These are phyloP conservation scores for Phialemonium atrogriseum DNA, from an alignment of 2,329 filamentous ascomycete species.

Conservation along the genomic window DNA sequence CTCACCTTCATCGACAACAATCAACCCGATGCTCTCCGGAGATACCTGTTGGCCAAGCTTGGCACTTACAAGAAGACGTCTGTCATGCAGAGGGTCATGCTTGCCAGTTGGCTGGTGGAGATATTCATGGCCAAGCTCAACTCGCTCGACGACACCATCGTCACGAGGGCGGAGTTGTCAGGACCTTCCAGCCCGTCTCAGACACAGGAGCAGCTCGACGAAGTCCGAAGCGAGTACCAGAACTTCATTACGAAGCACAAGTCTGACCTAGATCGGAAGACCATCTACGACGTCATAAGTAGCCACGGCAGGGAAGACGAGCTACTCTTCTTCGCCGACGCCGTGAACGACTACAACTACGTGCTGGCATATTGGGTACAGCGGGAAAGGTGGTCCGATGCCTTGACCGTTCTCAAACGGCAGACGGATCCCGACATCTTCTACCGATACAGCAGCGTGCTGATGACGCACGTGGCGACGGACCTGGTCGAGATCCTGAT, in stretches of 20 bases:
- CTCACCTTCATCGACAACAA: constrained; percentile 82
- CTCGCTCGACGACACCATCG: constrained; percentile 85
- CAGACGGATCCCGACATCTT: constrained; percentile 90
- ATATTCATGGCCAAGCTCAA: constrained; percentile 97
- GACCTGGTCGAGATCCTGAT: constrained; percentile 94
- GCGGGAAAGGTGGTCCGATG: constrained; percentile 83
- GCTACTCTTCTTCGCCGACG: constrained; percentile 81
- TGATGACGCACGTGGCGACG: constrained; percentile 80
- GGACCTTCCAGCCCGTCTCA: constrained; percentile 64
- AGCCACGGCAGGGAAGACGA: constrained; percentile 93
- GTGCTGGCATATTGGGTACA: constrained; percentile 97
- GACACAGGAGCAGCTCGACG: constrained; percentile 61
- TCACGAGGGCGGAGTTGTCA: constrained; percentile 74
- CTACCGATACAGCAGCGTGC: constrained; percentile 93
- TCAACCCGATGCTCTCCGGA: constrained; percentile 83
- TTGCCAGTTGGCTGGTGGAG: constrained; percentile 90
- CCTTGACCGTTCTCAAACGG: constrained; percentile 80
- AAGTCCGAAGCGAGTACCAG: constrained; percentile 71
- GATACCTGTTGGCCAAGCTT: constrained; percentile 82
- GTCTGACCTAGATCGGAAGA: constrained; percentile 78
- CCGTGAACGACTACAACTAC: constrained; percentile 87
- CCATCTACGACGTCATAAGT: constrained; percentile 90
- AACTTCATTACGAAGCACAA: constrained; percentile 84
- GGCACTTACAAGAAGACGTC: constrained; percentile 72
- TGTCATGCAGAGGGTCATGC: constrained; percentile 90